Conservation (phyloP, 2,329 filamentous ascomycete genomes). For the Trichoderma oligosporum region DNA sequence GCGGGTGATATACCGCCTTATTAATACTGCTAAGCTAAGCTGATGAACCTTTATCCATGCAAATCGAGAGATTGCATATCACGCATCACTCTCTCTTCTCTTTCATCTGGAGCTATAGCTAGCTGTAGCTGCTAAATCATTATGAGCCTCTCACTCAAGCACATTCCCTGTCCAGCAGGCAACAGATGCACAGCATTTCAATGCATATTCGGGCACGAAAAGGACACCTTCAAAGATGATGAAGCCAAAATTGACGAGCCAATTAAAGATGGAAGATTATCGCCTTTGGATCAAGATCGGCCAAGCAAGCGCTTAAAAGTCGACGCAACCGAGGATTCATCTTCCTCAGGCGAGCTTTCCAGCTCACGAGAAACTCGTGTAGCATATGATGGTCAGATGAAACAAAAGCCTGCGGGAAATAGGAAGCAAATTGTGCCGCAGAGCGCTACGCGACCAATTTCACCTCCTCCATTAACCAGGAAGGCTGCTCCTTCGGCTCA, state of each 20-base stretch:
- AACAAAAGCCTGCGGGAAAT: not conserved
- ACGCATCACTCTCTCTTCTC: conserved; percentile 13
- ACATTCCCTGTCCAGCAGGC: conserved; percentile 49
- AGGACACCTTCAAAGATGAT: conserved; percentile 29
- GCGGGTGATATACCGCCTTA: no score
- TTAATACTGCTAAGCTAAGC: not conserved
- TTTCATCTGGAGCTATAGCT: not conserved
- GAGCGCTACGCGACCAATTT: conserved; percentile 31
- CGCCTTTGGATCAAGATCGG: conserved; percentile 27
- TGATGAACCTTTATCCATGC: not conserved
- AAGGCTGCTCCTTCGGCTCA: conserved; percentile 21
- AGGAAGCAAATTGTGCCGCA: conserved; percentile 17
- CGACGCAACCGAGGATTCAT: conserved; percentile 21
- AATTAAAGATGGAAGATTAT: not conserved
- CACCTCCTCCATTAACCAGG: conserved; percentile 34
- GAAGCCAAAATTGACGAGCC: not conserved
- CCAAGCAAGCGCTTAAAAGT: conserved; percentile 32
- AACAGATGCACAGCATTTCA: conserved; percentile 46
- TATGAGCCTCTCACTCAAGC: conserved; percentile 44
- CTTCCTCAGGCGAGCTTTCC: conserved; percentile 15
- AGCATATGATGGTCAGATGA: not conserved
- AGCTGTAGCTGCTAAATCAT: not conserved
- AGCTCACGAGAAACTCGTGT: not conserved
- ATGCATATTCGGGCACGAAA: conserved; percentile 48
- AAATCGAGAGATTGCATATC: not conserved